Conservation (phyloP, 2,329 filamentous ascomycete genomes). For the Berkeleyomyces rouxiae region DNA sequence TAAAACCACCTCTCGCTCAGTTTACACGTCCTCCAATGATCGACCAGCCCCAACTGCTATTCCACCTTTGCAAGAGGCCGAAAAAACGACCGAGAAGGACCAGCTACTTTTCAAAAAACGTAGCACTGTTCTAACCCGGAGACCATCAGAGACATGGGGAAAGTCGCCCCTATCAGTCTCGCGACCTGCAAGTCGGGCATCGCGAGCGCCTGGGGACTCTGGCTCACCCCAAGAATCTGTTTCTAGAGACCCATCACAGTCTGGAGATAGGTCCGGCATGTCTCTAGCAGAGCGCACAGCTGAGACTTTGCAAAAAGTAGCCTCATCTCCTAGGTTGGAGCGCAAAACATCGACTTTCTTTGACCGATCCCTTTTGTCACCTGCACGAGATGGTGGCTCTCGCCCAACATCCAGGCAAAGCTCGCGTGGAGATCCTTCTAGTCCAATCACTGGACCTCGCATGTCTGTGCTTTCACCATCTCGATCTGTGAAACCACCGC, state of each 20-base stretch:
- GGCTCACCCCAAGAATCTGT: conserved; percentile 8
- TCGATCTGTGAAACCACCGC: conserved; percentile 28
- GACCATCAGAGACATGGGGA: conserved; percentile 17
- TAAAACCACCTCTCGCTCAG: not conserved
- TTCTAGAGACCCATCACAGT: not conserved
- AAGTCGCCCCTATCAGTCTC: conserved; percentile 9
- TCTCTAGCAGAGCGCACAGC: conserved; percentile 74
- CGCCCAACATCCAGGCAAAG: conserved; percentile 9
- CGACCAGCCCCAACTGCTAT: not conserved
- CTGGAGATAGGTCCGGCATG: conserved; percentile 22
- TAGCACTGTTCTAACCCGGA: conserved; percentile 19
- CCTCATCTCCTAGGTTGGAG: conserved; percentile 56
- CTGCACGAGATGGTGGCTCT: conserved; percentile 21
- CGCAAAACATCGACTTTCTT: conserved; percentile 59
- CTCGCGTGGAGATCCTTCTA: conserved; percentile 22
- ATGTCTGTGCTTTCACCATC: conserved; percentile 24
- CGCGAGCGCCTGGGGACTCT: conserved; percentile 9
- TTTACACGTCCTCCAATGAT: conserved; percentile 1
- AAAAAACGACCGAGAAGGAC: not conserved
- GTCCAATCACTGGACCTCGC: conserved; percentile 34
- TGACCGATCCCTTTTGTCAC: conserved; percentile 24
- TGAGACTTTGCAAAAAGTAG: conserved; percentile 63
- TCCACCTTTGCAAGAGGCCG: conserved; percentile 3
- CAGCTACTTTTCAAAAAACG: conserved; percentile 9
- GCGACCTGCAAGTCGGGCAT: conserved; percentile 2